Conservation (phyloP, 495 filamentous ascomycete species). For the Parathielavia hyrcaniae region DNA sequence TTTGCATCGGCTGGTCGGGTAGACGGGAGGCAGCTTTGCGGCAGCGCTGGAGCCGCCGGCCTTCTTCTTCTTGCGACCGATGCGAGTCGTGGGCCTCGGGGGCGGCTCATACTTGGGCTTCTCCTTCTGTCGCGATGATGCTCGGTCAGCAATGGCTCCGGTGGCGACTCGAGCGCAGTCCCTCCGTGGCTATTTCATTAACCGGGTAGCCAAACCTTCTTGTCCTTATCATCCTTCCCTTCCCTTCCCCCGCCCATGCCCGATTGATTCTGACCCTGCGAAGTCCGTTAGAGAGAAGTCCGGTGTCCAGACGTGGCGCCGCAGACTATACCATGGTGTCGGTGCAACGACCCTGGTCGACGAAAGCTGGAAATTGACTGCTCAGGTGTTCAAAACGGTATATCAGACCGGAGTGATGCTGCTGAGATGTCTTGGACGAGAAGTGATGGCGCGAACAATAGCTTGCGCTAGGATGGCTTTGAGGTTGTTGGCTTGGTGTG, state of each 20-base stretch:
- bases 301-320: background rate
- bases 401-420: background rate
- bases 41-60: slow-evolving; percentile 85
- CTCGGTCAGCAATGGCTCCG: slow-evolving; percentile 20
- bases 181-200: background rate
- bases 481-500: background rate
- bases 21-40: slow-evolving; percentile 88
- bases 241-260: slow-evolving; percentile 71
- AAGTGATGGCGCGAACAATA: too few species aligned
- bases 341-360: background rate
- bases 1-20: slow-evolving; percentile 94
- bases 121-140: slow-evolving; percentile 64
- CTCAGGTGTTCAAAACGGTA: background rate
- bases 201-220: slow-evolving; percentile 63
- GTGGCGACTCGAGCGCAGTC: background rate
- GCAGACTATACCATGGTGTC: slow-evolving; percentile 27
- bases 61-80: slow-evolving; percentile 98
- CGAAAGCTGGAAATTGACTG: background rate
- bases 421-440: background rate
- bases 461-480: background rate
- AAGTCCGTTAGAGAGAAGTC: slow-evolving; percentile 22
- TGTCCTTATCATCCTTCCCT: slow-evolving; percentile 82
- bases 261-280: slow-evolving; percentile 80
- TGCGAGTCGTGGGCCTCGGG: slow-evolving; percentile 90
- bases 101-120: slow-evolving; percentile 99